A percentile compares a stretch with the other conserved stretches of the same genome.
phyloP scores from a whole-genome alignment of 2,329 filamentous ascomycete genomes.

The Pseudopithomyces maydicus region DNA sequence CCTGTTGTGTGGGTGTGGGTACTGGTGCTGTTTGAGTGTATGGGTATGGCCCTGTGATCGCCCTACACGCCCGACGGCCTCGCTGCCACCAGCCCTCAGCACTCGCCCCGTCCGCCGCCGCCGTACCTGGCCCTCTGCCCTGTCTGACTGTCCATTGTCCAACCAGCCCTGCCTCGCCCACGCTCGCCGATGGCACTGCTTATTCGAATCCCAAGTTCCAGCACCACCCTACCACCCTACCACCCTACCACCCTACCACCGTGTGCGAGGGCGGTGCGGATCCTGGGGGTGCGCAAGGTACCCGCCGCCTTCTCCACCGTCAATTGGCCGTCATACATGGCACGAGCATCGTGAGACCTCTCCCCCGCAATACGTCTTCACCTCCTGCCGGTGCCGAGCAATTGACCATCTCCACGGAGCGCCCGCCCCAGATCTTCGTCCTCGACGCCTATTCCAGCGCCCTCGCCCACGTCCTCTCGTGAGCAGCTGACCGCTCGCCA shows the following conservation, averaged over 20 bases:
- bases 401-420: constrained; percentile 40
- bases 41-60: constrained; percentile 34
- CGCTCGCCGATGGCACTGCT: constrained; percentile 18
- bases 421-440: constrained; percentile 7
- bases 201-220: not conserved
- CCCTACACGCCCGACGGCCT: constrained; percentile 3
- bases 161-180: no score
- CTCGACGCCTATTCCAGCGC: constrained; percentile 11
- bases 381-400: constrained; percentile 21
- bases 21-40: no score
- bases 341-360: constrained; percentile 6
- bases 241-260: no score
- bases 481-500: not conserved
- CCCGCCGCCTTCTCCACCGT: constrained; percentile 11
- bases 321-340: constrained; percentile 8
- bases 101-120: not conserved
- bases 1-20: no score
- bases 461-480: constrained; percentile 4
- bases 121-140: not conserved
- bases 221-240: no score
- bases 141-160: no score
- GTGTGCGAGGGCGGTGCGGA: not conserved
- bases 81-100: not conserved
- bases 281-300: constrained; percentile 15
- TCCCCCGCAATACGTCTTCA: constrained; percentile 3